A percentile compares a stretch with the other conserved stretches of the same genome.
Evolutionary conservation across 2,329 filamentous ascomycete species (phyloP).

Genomic region (Raffaelea ambrosiae): DNA sequence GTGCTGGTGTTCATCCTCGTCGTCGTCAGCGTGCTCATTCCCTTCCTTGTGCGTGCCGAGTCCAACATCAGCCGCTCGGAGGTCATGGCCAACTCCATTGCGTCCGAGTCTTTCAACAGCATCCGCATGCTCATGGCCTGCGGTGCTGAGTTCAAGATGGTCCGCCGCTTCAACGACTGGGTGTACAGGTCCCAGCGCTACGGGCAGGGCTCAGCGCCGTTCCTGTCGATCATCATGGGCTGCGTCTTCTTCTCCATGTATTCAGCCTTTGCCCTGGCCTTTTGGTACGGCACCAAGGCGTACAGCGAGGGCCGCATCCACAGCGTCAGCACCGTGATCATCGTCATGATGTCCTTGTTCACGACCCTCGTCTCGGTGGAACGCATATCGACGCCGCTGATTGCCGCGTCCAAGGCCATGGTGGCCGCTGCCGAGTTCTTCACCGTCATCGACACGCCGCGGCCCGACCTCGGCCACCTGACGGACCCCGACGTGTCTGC

Average conservation of each 20-base stretch:
- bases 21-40: conserved; percentile 38
- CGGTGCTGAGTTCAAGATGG: conserved; percentile 48
- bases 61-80: conserved; percentile 40
- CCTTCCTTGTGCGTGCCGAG: conserved; percentile 46
- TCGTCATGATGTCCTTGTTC: conserved; percentile 51
- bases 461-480: conserved; percentile 29
- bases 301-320: conserved; percentile 36
- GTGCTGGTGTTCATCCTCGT: conserved; percentile 47
- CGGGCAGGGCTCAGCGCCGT: conserved; percentile 39
- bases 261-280: conserved; percentile 45
- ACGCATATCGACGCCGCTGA: conserved; percentile 46
- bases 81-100: conserved; percentile 48
- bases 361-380: conserved; percentile 49
- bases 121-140: conserved; percentile 57
- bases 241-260: conserved; percentile 47
- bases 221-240: conserved; percentile 44
- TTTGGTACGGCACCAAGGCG: conserved; percentile 54
- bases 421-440: conserved; percentile 52
- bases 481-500: conserved; percentile 40
- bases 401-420: conserved; percentile 49
- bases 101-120: conserved; percentile 51
- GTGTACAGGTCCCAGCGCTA: conserved; percentile 44
- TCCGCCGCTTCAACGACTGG: conserved; percentile 44
- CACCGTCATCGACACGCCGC: conserved; percentile 40
- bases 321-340: conserved; percentile 44